These are phyloP conservation scores for Chytriomyces confervae DNA, from an alignment of 192 early-diverging fungal genomes.

Conservation along the genomic window DNA sequence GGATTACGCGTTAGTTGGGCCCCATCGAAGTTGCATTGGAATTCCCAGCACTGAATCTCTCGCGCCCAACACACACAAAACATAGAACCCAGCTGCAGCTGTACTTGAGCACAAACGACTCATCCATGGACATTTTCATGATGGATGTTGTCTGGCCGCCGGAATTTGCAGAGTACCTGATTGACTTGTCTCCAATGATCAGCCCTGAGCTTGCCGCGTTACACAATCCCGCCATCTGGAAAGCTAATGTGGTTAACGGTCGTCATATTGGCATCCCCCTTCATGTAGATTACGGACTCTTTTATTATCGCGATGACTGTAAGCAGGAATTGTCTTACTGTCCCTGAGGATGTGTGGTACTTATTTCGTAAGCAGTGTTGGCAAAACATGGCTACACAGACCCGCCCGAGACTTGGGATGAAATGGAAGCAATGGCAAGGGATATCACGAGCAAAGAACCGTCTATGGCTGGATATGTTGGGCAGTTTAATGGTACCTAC, in stretches of 20 bases:
- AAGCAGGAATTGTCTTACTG: background rate
- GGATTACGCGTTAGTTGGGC: background rate
- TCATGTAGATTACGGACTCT: conserved; percentile 21
- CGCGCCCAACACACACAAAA: background rate
- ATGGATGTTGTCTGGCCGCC: background rate
- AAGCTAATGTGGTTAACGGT: background rate
- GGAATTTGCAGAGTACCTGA: background rate
- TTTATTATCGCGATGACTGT: conserved; percentile 18
- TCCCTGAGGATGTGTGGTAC: background rate
- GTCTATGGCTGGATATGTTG: conserved; percentile 29
- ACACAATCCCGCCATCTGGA: background rate
- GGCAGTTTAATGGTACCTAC: conserved; percentile 27
- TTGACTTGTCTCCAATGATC: background rate
- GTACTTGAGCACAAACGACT: background rate
- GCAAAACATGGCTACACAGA: conserved; percentile 12
- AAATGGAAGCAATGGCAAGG: conserved; percentile 38
- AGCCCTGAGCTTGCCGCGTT: background rate
- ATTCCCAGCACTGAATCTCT: background rate
- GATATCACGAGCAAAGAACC: conserved; percentile 22
- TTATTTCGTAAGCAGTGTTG: conserved; percentile 5
- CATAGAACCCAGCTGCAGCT: background rate
- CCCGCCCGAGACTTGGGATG: conserved; percentile 39
- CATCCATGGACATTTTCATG: background rate
- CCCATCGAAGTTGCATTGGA: background rate
- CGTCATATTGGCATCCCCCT: conserved; percentile 2